Base-by-base conservation (phyloP, 352 stramenopile genomes). In the Pythium utonaiense region DNA sequence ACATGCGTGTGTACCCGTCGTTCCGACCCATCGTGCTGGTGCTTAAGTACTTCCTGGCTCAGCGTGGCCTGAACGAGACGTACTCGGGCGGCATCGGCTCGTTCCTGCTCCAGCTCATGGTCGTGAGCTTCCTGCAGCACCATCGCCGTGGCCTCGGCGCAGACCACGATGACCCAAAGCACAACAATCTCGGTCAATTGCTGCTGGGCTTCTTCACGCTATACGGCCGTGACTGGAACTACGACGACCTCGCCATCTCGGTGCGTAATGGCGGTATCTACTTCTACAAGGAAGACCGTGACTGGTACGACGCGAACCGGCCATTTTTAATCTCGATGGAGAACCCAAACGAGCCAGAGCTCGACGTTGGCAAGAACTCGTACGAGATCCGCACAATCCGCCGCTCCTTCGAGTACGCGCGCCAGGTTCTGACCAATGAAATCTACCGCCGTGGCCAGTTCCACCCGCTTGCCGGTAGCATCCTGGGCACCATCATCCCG, bases 171-270 rank as follows among this genome's bases (percentile, higher is more conserved):
- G 83, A 93, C 53, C 72, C 76, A 0, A 78, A 83, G 54, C 77
- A 83, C 67, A 89, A 93, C 61, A 98, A 98, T 66, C 81, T 99
- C 21, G 96, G 95, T 0, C 79, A 88, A 14, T 64, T 98, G 33
- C 71, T 99, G 17, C 25, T 99, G 6, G 93, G 96, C 19, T 99
- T 98, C 72, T 95, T 98, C 49, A 95, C 97, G 58, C 76, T 98
- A 13, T 98, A 98, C 49, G 91, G 91, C 25, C 70, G 85, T 12
- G 86, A 98, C 36, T 97, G 98, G 38, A 98, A 98, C 73, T 98
- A 97, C 73, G 66, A 85, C 1, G 89, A 96, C 2, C 79, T 97
- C 0, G 93, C 72, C 0, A 96, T 98, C 64, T 98, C 88, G 2
- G 86, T 99, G 7, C 87, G 88, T 17, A 85, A 96, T 57, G 94